Conservation (phyloP, 164 flowering plant species). For the Berberis vulgaris region DNA sequence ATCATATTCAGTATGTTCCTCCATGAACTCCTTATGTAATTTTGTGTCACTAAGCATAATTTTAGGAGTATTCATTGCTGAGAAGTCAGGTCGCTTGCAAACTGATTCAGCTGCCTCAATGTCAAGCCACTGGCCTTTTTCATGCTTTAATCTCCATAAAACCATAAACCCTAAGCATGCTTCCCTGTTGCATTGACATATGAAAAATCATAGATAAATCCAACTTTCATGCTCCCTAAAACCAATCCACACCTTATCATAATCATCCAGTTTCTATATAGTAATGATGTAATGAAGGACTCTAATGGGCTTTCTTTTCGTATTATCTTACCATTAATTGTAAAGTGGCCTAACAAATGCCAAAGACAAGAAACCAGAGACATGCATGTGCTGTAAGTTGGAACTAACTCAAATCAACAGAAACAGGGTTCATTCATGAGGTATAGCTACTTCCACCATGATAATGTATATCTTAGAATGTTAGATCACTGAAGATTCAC, state of each 20-base stretch:
- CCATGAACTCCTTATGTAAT: constrained; percentile 25
- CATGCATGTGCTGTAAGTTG: no score
- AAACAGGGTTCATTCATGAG: no score
- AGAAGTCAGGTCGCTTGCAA: constrained; percentile 37
- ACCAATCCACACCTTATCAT: not conserved
- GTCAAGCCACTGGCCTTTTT: constrained; percentile 92
- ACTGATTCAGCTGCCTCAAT: constrained; percentile 68
- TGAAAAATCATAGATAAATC: not conserved
- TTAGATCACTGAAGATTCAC: no score
- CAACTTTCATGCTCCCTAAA: not conserved
- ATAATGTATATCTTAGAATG: no score
- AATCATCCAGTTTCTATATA: not conserved
- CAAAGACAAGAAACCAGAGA: no score
- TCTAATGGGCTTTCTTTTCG: no score
- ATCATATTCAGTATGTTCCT: constrained; percentile 10
- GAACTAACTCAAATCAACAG: no score
- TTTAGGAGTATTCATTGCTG: constrained; percentile 49
- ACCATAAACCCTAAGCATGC: constrained; percentile 67
- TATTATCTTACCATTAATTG: no score
- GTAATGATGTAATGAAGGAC: no score
- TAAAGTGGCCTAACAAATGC: no score
- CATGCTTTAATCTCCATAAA: constrained; percentile 88
- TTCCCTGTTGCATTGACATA: constrained; percentile 49
- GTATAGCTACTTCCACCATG: no score
- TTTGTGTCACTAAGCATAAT: constrained; percentile 31